Percentiles rank a stretch among this genome's conserved stretches.
phyloP scores from a whole-genome alignment of 768 basidiomycete genomes.

The Lyophyllum semitale region DNA sequence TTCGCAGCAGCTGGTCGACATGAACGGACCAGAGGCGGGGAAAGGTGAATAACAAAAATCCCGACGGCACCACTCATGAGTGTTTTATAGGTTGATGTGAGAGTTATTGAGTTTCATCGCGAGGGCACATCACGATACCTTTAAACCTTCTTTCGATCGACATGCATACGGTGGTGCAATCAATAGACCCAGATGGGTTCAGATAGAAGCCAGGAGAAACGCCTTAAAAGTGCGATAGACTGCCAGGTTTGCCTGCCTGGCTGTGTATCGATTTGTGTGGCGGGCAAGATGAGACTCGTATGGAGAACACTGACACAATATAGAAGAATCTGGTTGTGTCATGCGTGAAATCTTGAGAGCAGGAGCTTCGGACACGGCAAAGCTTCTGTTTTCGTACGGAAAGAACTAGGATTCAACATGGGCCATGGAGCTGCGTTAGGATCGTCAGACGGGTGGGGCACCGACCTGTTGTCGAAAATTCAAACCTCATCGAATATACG shows the following conservation, averaged over 20 bases:
- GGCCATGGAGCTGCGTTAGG: neutral
- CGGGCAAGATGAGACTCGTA: conserved; percentile 4
- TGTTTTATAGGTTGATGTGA: conserved; percentile 6
- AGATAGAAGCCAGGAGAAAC: neutral
- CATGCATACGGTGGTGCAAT: neutral
- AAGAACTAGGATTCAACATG: no score
- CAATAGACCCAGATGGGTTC: conserved; percentile 6
- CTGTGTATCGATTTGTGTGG: neutral
- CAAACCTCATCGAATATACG: no score
- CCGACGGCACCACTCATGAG: conserved; percentile 6
- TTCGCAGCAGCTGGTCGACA: conserved; percentile 22
- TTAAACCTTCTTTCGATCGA: conserved; percentile 6
- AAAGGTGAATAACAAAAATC: neutral
- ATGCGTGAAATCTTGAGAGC: neutral
- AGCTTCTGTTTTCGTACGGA: conserved; percentile 1
- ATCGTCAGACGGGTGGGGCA: neutral
- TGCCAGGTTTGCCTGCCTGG: neutral
- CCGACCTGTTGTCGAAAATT: neutral
- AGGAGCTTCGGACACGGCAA: neutral
- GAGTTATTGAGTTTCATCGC: neutral
- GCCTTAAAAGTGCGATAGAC: neutral
- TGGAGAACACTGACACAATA: conserved; percentile 10
- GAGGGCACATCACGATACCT: conserved; percentile 9
- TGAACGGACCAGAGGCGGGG: neutral
- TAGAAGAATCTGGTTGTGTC: conserved; percentile 1